Base-by-base conservation (phyloP, 768 basidiomycete species). In the Boletus eberwhitei region DNA sequence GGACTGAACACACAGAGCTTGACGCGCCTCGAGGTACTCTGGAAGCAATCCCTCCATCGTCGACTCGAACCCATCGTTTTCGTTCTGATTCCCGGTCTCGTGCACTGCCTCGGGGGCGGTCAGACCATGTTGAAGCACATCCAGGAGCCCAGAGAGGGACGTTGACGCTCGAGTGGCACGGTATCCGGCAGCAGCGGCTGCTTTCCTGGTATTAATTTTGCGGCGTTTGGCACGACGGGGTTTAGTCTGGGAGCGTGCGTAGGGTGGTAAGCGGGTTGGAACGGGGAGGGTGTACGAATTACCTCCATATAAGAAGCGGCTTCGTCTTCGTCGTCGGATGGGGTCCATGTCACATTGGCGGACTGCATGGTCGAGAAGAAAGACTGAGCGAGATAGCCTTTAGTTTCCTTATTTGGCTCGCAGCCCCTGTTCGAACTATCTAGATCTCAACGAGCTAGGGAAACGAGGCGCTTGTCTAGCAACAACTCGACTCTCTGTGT, bases 21-120 rank as follows among this genome's bases (percentile, higher is more conserved):
- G 56, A 52, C 74, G 68, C 14, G 66, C 67, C 40, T 67, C 67
- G 29, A 73, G 52, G 22, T 64, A 72, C 46, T 79, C 73, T 17
- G 71, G 66, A 19, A 77, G 63, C 6, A 73, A 40, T 6, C 51
- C 48, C 22, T 69, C 67, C 40, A 77, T 71, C 26, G 63, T 57
- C 13, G 62, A 50, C 37, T 77, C 77, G 54, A 77, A 75, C 6
- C 71, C 65, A 34, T 53, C 58, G 36, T 43, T 44, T 36, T 51
- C 47, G 29, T 38, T 48, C 21, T 42, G 32, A 38, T n/a, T 21
- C 32, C 40, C 46, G 17, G 2, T 29, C 29, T 42, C 32, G 24
- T 44, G 19, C 13, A 4, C 8, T 8, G 3, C 9, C 39, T 34
- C 50, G 4, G 3, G 29, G 22, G 53, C 34, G 9, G 40, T 24